Base-by-base conservation (phyloP, 2,329 filamentous ascomycete species). In the Harringtonia lauricola region DNA sequence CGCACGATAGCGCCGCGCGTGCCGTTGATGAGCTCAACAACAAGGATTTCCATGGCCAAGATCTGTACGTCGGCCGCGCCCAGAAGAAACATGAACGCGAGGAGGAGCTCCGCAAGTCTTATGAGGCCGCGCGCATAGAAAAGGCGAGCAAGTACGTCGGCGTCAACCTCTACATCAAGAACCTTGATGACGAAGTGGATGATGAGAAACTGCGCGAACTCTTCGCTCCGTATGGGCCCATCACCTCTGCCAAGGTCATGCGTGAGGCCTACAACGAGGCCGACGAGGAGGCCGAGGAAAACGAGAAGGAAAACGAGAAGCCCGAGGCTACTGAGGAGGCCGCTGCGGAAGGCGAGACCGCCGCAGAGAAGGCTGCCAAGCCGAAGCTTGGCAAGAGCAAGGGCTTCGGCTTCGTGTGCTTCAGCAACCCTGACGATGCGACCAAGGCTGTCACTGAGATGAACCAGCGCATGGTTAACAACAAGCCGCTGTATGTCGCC, bases 41-140 rank as follows among this genome's bases (percentile, higher is more conserved):
- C 61, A 87, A 81, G 58, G 89, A 96, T 42, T 88, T 94, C 76
- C 85, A 84, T 60, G 85, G 86, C 49, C 88, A 96, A 73, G 92
- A 94, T 62, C 79, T 98, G 48, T 98, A 98, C 62, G 92, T 98
- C 55, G 92, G 92, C 55, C 89, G 92, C 64, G 92, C 92, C 46
- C 92, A 53, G 76, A 98, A 98, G 86, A 98, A 98, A 78, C 92
- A 96, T 64, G 92, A 98, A 74, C 92, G 92, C 59, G 92, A 98
- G 74, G 92, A 98, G 72, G 92, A 98, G 70, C 82, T 98, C 49
- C 89, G 92, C 71, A 94, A 87, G 76, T 94, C 95, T 60, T 96
- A 98, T 67, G 92, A 98, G 70, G 90, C 90, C 59, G 88, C 88
- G 57, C 90, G 92, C 58, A 76, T 94, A 58, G 92, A 98, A 78